These are phyloP conservation scores for Raddia distichophylla DNA, from an alignment of 176 grass and related monocot species.

Conservation along the genomic window DNA sequence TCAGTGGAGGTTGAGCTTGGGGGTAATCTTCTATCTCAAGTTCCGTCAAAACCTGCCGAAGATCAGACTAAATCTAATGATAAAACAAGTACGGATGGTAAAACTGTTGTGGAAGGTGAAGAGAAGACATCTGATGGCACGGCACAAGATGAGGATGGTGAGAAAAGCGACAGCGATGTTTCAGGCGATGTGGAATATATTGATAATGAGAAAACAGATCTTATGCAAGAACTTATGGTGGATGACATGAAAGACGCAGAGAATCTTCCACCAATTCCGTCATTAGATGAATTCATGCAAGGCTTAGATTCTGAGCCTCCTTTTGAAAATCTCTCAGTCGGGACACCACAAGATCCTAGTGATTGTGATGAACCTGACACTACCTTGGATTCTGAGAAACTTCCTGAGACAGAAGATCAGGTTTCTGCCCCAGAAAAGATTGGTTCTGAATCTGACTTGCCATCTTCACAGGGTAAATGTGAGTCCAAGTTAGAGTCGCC, in stretches of 20 bases:
- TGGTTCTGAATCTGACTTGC: constrained; percentile 37
- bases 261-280: constrained; percentile 77
- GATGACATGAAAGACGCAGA: constrained; percentile 79
- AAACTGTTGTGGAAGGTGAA: constrained; percentile 38
- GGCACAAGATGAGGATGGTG: constrained; percentile 44
- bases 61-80: constrained; percentile 47
- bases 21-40: constrained; percentile 49
- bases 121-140: constrained; percentile 49
- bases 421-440: constrained; percentile 40
- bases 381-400: constrained; percentile 42
- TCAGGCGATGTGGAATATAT: constrained; percentile 51
- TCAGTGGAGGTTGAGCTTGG: constrained; percentile 86
- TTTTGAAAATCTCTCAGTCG: constrained; percentile 74
- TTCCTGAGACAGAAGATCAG: constrained; percentile 42
- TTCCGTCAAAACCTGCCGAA: constrained; percentile 51
- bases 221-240: constrained; percentile 95
- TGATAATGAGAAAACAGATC: constrained; percentile 71
- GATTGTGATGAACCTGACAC: constrained; percentile 44
- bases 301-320: constrained; percentile 93
- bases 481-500: constrained; percentile 49
- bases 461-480: constrained; percentile 45
- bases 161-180: constrained; percentile 48
- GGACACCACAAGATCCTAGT: constrained; percentile 47
- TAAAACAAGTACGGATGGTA: constrained; percentile 40
- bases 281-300: constrained; percentile 96